Evolutionary conservation across 805 yeast species (phyloP).

Genomic region (Lipomyces oligophaga): DNA sequence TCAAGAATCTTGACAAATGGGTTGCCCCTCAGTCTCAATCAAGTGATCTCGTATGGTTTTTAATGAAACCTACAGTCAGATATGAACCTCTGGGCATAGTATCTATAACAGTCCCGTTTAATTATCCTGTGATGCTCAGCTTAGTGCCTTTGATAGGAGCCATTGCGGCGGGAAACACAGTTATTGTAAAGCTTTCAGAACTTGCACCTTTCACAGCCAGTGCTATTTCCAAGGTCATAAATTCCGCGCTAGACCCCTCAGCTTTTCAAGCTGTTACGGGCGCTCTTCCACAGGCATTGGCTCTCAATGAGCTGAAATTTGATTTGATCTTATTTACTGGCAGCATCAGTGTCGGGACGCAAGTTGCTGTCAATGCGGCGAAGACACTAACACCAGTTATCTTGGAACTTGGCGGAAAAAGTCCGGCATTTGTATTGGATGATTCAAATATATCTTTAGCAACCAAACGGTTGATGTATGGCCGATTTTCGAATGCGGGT

Average conservation of each 20-base stretch:
- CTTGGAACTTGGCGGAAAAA: conserved; percentile 91
- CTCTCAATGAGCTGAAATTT: conserved; percentile 57
- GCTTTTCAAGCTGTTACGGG: conserved; percentile 68
- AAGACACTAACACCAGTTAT: conserved; percentile 73
- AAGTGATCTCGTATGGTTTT: conserved; percentile 6
- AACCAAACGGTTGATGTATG: conserved; percentile 70
- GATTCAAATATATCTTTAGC: conserved; percentile 42
- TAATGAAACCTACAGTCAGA: conserved; percentile 32
- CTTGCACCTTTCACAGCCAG: conserved; percentile 57
- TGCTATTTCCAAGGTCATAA: conserved; percentile 54
- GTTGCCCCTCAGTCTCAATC: conserved; percentile 43
- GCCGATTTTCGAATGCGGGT: conserved; percentile 75
- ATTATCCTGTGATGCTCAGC: conserved; percentile 67
- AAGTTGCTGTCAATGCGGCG: conserved; percentile 79
- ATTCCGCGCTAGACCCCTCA: conserved; percentile 52
- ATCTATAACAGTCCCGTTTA: conserved; percentile 73
- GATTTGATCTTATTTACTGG: conserved; percentile 90
- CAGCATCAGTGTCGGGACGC: conserved; percentile 66
- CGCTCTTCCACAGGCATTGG: conserved; percentile 58
- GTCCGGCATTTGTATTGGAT: conserved; percentile 70
- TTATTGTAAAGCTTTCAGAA: conserved; percentile 74
- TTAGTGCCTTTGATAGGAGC: conserved; percentile 72
- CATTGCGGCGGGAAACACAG: conserved; percentile 79
- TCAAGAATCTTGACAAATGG: conserved; percentile 60
- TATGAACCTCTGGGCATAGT: conserved; percentile 55